Base-by-base conservation (phyloP, 495 filamentous ascomycete species). In the Aspergillus leporis region DNA sequence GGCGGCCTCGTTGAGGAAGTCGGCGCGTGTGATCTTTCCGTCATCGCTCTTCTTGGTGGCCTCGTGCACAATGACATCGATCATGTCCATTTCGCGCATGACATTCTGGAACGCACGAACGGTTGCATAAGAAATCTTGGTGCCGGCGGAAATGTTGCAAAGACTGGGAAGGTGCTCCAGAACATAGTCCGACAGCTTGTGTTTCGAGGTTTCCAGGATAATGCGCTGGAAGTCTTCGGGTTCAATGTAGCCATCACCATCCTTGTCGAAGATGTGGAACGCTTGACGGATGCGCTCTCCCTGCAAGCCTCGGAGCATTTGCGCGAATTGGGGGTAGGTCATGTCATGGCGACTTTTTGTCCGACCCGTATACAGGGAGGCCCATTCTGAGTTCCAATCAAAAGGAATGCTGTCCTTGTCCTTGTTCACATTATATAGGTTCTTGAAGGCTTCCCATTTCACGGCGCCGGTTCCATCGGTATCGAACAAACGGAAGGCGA, bases 61-160 rank as follows among this genome's bases (percentile, higher is more conserved):
- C 63, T 90, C 90, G 21, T 90, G 85, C 53, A 98, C 84, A 59
- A 98, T 90, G 55, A 93, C 70, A 73, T 98, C 94, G 41, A 98
- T 90, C 70, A 97, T 82, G 66, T 98, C 95, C 93, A 98, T 98
- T 78, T 98, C 92, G 57, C 87, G 84, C 65, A 98, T 91, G 65
- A 98, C 83, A 64, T 98, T 98, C 74, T 96, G 92, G 77, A 98
- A 98, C 13, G 94, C 94, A 34, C 95, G 85, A 5, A 98, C 94
- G 70, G 96, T 97, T 60, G 94, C 92, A 65, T 98, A 98, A 28
- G 91, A 96, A 56, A 98, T 95, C 73, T 95, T 97, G 76, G 83
- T 94, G 50, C 92, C 88, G 16, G 89, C 79, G 1, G 91, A 91
- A 69, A 98, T 95, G 73, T 97, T 97, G 83, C 93, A 97, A 51